phyloP scores from a whole-genome alignment of 495 filamentous ascomycete species.

The Friedmanniomyces endolithicus region DNA sequence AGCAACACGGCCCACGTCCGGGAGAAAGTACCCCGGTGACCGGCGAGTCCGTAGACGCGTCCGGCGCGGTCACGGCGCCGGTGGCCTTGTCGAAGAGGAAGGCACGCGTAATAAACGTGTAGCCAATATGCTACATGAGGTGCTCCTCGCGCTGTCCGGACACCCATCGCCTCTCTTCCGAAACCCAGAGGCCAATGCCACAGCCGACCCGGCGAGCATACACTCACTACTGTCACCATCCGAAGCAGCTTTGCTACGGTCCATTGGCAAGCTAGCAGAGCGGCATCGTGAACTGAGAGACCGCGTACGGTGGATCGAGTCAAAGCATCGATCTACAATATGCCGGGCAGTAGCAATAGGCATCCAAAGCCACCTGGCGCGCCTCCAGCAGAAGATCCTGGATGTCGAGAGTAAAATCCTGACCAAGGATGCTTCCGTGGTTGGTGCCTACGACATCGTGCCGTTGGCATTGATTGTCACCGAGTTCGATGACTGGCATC shows the following conservation, averaged over 20 bases:
- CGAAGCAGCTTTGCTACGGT: constrained; percentile 67
- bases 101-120: constrained; percentile 13
- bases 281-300: constrained; percentile 58
- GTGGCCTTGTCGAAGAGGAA: background rate
- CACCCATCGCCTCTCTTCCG: constrained; percentile 75
- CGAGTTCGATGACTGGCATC: constrained; percentile 74
- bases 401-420: constrained; percentile 72
- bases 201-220: background rate
- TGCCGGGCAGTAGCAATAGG: constrained; percentile 79
- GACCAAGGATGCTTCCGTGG: constrained; percentile 53
- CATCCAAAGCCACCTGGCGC: constrained; percentile 59
- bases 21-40: no score
- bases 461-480: constrained; percentile 72
- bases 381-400: constrained; percentile 71
- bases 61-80: no score
- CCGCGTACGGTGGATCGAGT: constrained; percentile 50
- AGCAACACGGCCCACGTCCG: no score
- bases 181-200: background rate
- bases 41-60: no score
- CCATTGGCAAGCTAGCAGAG: constrained; percentile 60
- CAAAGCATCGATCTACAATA: constrained; percentile 60
- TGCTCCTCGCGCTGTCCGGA: constrained; percentile 86
- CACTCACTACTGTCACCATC: constrained; percentile 52
- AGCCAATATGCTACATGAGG: constrained; percentile 77
- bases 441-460: constrained; percentile 85